phyloP scores from a whole-genome alignment of 2,329 filamentous ascomycete species.

The Neopestalotiopsis sp. region DNA sequence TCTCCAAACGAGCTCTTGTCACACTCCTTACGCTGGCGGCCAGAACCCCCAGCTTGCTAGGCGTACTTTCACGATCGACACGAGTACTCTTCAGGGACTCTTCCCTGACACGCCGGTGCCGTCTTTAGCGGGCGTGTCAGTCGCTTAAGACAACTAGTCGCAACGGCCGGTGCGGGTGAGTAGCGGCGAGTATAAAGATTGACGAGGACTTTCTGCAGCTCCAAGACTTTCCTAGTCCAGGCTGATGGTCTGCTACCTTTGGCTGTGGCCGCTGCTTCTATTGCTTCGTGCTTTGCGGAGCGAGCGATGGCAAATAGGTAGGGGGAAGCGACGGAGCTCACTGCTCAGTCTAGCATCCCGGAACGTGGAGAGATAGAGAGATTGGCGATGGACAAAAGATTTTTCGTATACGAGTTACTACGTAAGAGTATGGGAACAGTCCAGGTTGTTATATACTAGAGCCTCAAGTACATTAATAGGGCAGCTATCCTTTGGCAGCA shows the following conservation, averaged over 20 bases:
- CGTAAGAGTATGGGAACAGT: not conserved
- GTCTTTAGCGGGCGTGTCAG: conserved; percentile 17
- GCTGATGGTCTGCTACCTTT: not conserved
- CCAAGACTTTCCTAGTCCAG: not conserved
- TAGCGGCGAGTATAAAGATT: conserved; percentile 14
- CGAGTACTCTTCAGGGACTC: conserved; percentile 6
- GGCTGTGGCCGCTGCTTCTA: not conserved
- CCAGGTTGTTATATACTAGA: not conserved
- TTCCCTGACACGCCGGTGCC: conserved; percentile 21
- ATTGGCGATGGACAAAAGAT: not conserved
- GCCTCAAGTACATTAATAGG: not conserved
- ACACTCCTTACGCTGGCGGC: conserved; percentile 13
- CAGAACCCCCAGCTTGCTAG: not conserved
- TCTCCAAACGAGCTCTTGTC: not conserved
- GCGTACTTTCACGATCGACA: not conserved
- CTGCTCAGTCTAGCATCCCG: not conserved
- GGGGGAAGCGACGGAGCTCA: not conserved
- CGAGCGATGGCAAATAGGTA: too few species aligned
- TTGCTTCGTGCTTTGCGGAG: too few species aligned
- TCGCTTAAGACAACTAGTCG: conserved; percentile 6
- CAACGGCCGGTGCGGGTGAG: conserved; percentile 14
- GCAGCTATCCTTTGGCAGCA: not conserved
- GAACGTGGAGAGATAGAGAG: not conserved
- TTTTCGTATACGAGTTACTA: not conserved
- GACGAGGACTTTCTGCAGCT: not conserved